Percentiles rank a stretch among this genome's conserved stretches.
phyloP scores from a whole-genome alignment of 768 basidiomycete species.

The Amanita subjunquillea region DNA sequence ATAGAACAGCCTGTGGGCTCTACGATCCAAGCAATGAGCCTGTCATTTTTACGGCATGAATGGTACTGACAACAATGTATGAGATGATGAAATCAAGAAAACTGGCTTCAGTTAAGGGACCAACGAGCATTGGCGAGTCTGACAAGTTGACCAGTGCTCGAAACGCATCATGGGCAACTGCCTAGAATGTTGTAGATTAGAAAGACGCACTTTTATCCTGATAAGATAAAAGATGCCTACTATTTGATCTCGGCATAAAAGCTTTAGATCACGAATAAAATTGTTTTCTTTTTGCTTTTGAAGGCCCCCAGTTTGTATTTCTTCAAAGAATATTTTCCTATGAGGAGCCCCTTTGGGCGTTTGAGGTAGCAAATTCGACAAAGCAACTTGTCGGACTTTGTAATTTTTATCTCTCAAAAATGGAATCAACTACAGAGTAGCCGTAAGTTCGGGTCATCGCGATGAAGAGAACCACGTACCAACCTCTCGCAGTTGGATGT shows the following conservation, averaged over 20 bases:
- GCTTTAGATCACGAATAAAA: slow-evolving; percentile 70
- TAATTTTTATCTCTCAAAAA: slow-evolving; percentile 85
- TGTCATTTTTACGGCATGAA: not conserved
- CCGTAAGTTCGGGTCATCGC: not conserved
- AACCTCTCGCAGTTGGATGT: slow-evolving; percentile 38
- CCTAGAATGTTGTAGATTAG: slow-evolving; percentile 29
- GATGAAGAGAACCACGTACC: slow-evolving; percentile 9
- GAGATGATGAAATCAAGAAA: slow-evolving; percentile 81
- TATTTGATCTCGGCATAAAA: slow-evolving; percentile 82
- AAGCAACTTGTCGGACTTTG: slow-evolving; percentile 77
- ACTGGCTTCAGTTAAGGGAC: slow-evolving; percentile 53
- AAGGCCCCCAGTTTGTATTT: slow-evolving; percentile 45
- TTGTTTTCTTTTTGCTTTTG: slow-evolving; percentile 53
- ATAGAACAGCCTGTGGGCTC: slow-evolving; percentile 86
- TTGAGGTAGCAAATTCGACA: slow-evolving; percentile 74
- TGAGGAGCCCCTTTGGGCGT: slow-evolving; percentile 64
- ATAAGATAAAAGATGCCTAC: slow-evolving; percentile 26
- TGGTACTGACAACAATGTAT: slow-evolving; percentile 71
- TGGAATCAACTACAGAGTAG: slow-evolving; percentile 49
- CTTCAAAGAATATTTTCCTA: slow-evolving; percentile 66
- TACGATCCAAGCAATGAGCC: slow-evolving; percentile 19
- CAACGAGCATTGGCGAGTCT: slow-evolving; percentile 62
- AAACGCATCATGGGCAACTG: slow-evolving; percentile 90
- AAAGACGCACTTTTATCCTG: slow-evolving; percentile 5
- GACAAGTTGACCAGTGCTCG: slow-evolving; percentile 90